phyloP scores from a whole-genome alignment of 2,329 filamentous ascomycete species.

The Monosporascus sp. region DNA sequence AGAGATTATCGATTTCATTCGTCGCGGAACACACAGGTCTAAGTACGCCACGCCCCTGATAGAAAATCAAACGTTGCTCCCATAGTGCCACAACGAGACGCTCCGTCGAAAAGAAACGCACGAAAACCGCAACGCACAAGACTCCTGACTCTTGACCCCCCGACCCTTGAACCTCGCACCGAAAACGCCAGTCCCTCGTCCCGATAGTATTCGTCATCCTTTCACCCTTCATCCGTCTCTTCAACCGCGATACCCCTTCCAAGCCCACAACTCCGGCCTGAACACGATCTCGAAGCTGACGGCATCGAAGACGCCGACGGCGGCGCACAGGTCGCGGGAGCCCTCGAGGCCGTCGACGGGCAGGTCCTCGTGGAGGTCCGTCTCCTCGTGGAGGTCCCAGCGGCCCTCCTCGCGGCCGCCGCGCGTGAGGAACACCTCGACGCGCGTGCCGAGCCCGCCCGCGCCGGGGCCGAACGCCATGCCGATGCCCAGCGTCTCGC shows the following conservation, averaged over 20 bases:
- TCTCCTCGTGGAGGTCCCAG: constrained; percentile 74
- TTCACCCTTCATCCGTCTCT: too few species aligned
- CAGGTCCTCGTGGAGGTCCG: constrained; percentile 57
- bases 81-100: too few species aligned
- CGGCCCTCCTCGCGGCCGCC: constrained; percentile 55
- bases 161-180: too few species aligned
- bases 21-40: too few species aligned
- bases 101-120: too few species aligned
- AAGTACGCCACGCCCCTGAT: too few species aligned
- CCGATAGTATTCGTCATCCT: too few species aligned
- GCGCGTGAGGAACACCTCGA: constrained; percentile 66
- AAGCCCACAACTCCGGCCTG: constrained; percentile 55
- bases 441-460: constrained; percentile 34
- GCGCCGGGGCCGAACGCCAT: constrained; percentile 51
- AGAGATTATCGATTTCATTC: too few species aligned
- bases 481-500: constrained; percentile 67
- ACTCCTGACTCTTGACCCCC: too few species aligned
- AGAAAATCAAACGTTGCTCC: too few species aligned
- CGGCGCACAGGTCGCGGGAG: constrained; percentile 64
- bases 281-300: constrained; percentile 65
- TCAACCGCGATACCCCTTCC: constrained; percentile 25
- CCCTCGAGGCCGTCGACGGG: constrained; percentile 66
- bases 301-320: constrained; percentile 66
- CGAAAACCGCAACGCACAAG: too few species aligned
- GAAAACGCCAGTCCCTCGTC: too few species aligned